Evolutionary conservation across 371 early-diverging fungal species (phyloP), one percentile per base, ranked within the genome.

Genomic region (Entomophthora muscae): DNA sequence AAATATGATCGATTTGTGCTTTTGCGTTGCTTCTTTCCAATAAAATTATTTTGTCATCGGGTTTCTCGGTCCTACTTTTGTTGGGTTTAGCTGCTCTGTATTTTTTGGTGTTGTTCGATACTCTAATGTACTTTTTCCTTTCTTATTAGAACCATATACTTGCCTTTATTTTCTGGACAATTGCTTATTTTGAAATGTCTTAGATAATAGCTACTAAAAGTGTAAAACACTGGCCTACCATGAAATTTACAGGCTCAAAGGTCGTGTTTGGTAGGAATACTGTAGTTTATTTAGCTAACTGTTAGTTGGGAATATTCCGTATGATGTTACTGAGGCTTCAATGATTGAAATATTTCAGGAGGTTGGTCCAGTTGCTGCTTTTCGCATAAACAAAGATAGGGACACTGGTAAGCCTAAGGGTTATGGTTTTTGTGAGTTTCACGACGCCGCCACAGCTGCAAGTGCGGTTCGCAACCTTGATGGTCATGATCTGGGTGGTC

Each of bases 351-450:
- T 95, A 52, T 93, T 95, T 68, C 83, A 84, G 60, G 89, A 88
- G 70, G 91, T 87, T 28, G 93, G 95, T 0, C 89, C 89, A 5
- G 91, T 95, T 24, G 79, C 73, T 23, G 77, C 78, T 22, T 85
- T 89, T 70, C 73, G 84, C 83, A 84, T 93, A 23, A 78, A 90
- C 3, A 89, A 88, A 68, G 91, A 93, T 72, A 78, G 85, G 51
- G 91, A 91, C 1, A 83, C 89, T n/a, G 86, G 86, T 57, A 86
- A 86, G 72, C 87, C 91, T 2, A 84, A 86, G 63, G 93, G 93
- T n/a, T 90, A 84, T 70, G 93, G 91, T 21, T 92, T 90, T 70
- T 90, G 89, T 66, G 87, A 88, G 65, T 90, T 82, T 66, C 81
- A 81, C 66, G 88, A 88, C 70, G 74, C 81, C 24, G 86, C 86